Percentiles rank a stretch among this genome's conserved stretches.
phyloP scores from a whole-genome alignment of 2,329 filamentous ascomycete genomes.

The Ophiosphaerella narmari region DNA sequence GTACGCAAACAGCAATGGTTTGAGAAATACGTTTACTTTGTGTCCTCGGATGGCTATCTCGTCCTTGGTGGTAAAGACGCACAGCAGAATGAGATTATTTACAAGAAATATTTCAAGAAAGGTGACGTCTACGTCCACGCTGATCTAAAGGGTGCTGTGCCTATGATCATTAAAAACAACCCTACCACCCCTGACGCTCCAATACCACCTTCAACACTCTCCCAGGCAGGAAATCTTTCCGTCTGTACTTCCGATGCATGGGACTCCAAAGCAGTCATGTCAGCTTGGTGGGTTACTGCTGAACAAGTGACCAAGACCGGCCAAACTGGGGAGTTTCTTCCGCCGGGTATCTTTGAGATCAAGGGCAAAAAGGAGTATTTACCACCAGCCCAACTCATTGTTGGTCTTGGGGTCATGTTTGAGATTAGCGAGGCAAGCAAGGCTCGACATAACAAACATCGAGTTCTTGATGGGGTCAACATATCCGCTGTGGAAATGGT shows the following conservation, averaged over 20 bases:
- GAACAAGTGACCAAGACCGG: slow-evolving; percentile 89
- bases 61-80: slow-evolving; percentile 87
- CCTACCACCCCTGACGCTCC: slow-evolving; percentile 76
- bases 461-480: slow-evolving; percentile 53
- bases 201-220: slow-evolving; percentile 87
- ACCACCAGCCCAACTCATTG: slow-evolving; percentile 81
- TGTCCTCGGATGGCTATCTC: slow-evolving; percentile 93
- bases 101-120: slow-evolving; percentile 80
- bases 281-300: slow-evolving; percentile 91
- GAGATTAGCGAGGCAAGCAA: slow-evolving; percentile 88
- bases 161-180: slow-evolving; percentile 90
- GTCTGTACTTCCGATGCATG: slow-evolving; percentile 88
- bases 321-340: slow-evolving; percentile 77
- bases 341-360: slow-evolving; percentile 77
- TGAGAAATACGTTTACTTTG: slow-evolving; percentile 94
- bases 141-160: slow-evolving; percentile 80
- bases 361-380: slow-evolving; percentile 89
- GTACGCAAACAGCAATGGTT: slow-evolving; percentile 91
- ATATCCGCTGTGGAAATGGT: slow-evolving; percentile 26
- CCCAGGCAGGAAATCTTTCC: slow-evolving; percentile 83
- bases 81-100: slow-evolving; percentile 90
- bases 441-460: slow-evolving; percentile 76
- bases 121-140: slow-evolving; percentile 93
- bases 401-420: slow-evolving; percentile 88
- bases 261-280: slow-evolving; percentile 96